Base-by-base conservation (phyloP, 495 filamentous ascomycete genomes). In the Oidiodendron maius region DNA sequence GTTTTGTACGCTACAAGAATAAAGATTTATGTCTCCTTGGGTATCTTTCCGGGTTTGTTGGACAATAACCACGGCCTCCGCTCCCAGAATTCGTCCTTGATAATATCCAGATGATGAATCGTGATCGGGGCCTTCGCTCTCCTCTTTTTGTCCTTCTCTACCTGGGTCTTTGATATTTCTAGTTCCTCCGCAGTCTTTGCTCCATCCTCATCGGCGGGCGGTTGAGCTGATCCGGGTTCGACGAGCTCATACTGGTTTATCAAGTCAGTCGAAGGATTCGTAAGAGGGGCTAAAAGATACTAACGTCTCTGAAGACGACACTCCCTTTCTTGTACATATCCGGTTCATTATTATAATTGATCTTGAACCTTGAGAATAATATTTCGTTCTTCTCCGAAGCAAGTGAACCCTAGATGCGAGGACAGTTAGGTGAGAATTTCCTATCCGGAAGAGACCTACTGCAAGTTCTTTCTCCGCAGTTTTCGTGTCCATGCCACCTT, bases 281-380 rank as follows among this genome's bases (percentile, higher is more conserved):
- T n/a, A n/a, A n/a, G n/a, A n/a, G 28, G n/a, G 9, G 20, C 41
- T n/a, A 25, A 16, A n/a, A 34, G 22, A 41, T 4, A 16, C 76
- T 67, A 67, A 91, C 88, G 66, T 91, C 84, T 51, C 93, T 79
- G 59, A 87, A 93, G 6, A 95, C 59, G 1, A 96, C 83, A 48
- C 86, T 96, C 8, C 93, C 93, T 63, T 96, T 98, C 66, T 84
- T 93, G 63, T 82, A 95, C 3, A 93, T 89, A 39, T 94, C 89
- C 0, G 79, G 78, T 63, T 97, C 93, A 56, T 95, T 89, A 66
- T 97, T 97, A 69, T 98, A 98, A 61, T 98, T 98, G 55, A 96
- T 91, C 2, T 79, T 76, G 62, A 95, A 96, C 25, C 76, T 75
- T 9, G 84, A 87, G 64, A 93, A 98, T 2, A 98, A 74, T 24